phyloP scores from a whole-genome alignment of 768 basidiomycete genomes.

The Pleurotus pulmonarius region DNA sequence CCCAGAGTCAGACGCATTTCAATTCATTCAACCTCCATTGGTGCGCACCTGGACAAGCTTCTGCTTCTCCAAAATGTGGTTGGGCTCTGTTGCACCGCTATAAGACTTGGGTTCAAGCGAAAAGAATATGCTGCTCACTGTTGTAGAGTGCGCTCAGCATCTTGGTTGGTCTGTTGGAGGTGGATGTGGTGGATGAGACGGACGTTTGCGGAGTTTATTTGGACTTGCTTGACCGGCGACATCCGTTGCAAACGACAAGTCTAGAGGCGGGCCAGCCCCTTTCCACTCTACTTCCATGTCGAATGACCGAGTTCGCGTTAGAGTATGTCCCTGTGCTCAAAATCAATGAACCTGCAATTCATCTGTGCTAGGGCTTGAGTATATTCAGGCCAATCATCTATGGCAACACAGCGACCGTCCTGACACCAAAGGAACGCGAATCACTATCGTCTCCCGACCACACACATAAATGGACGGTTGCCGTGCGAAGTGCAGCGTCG shows the following conservation, averaged over 20 bases:
- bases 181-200: slow-evolving; percentile 21
- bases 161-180: slow-evolving; percentile 19
- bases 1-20: slow-evolving; percentile 1
- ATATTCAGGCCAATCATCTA: slow-evolving; percentile 92
- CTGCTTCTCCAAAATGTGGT: slow-evolving; percentile 64
- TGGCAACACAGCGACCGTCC: slow-evolving; percentile 84
- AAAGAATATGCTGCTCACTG: slow-evolving; percentile 38
- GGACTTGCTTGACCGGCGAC: slow-evolving; percentile 7
- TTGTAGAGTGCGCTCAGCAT: slow-evolving; percentile 66
- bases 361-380: slow-evolving; percentile 63
- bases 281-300: slow-evolving; percentile 36
- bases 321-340: slow-evolving; percentile 45
- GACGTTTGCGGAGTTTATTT: slow-evolving; percentile 43
- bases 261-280: slow-evolving; percentile 24
- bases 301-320: slow-evolving; percentile 72
- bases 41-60: slow-evolving; percentile 55
- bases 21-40: slow-evolving; percentile 7
- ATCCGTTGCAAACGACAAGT: slow-evolving; percentile 18
- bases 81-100: slow-evolving; percentile 43
- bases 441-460: slow-evolving; percentile 59
- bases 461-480: slow-evolving; percentile 96
- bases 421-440: slow-evolving; percentile 72
- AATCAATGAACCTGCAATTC: slow-evolving; percentile 7
- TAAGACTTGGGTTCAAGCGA: not conserved
- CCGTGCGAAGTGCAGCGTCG: slow-evolving; percentile 84